Base-by-base conservation (phyloP, 2,329 filamentous ascomycete genomes). In the Aspergillus costaricaensis region DNA sequence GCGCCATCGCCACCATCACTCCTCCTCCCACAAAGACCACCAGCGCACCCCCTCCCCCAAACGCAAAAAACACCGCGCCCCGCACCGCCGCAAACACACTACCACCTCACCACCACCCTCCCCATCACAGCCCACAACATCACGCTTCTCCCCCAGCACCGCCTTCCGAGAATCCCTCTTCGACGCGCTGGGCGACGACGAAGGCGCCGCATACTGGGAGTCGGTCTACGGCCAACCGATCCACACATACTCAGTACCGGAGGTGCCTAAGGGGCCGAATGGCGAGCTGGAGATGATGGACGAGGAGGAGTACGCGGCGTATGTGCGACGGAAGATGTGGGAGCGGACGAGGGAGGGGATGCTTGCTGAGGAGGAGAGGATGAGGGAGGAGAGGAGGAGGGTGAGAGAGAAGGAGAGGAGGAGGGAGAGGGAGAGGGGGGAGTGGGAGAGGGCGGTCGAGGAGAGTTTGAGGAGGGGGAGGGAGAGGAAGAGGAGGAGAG, bases 201-300 rank as follows among this genome's bases (percentile, higher is more conserved):
- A 99, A 78, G 95, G 94, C 50, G 95, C 95, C 2, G 86, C 88
- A 7, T 99, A 95, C 79, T 99, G 95, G 95, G 90, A 97, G 75
- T 86, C 87, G 15, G 91, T 99, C n/a, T 99, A 98, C 77, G 93
- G 92, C 1, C 94, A 98, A 74, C 94, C 95, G 0, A 90, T 98
- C 53, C 92, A 97, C 76, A 85, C 87, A 6, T 97, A 96, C 73
- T 74, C 85, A 0, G 81, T 84, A 25, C 81, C 82, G 0, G 76
- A 79, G 47, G 70, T 71, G 1, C 68, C 76, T 65, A 70, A 81
- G 72, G 84, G 84, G 70, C 55, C 78, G 65, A 54, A 78, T 67
- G 85, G 85, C 15, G 81, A 83, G 60, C 81, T 96, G 12, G 92
- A 96, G 76, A 84, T 83, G 64, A 98, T 98, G 94, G 88, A 83